These are phyloP conservation scores for Oehlia diaphana DNA, from an alignment of 192 early-diverging fungal species.

Conservation along the genomic window DNA sequence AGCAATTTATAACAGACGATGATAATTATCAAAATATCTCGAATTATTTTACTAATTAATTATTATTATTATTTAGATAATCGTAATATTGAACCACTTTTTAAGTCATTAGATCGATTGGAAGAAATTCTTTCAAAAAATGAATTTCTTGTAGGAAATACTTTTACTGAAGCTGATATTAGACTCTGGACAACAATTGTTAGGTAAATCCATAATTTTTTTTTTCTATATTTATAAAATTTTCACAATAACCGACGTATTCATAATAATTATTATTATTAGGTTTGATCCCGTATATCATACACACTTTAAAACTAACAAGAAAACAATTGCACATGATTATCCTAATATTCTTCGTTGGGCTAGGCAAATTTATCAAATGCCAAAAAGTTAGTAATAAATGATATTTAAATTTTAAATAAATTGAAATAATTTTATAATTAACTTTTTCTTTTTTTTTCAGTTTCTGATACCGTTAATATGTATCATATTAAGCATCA, in stretches of 20 bases:
- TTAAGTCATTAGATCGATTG: conserved; percentile 78
- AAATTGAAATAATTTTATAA: not conserved
- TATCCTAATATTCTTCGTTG: conserved; percentile 89
- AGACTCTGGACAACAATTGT: conserved; percentile 94
- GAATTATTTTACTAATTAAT: conserved; percentile 1
- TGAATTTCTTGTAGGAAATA: conserved; percentile 76
- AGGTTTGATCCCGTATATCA: conserved; percentile 95
- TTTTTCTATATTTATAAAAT: not conserved
- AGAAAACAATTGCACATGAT: conserved; percentile 79
- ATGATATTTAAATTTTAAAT: not conserved
- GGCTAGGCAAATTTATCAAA: conserved; percentile 80
- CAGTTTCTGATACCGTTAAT: conserved; percentile 80
- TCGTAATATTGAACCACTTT: conserved; percentile 68
- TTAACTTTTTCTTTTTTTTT: not conserved
- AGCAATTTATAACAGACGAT: conserved; percentile 4
- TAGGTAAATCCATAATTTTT: conserved; percentile 20
- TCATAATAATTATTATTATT: not conserved
- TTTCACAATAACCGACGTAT: not conserved
- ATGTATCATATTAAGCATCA: conserved; percentile 96
- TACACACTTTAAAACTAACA: conserved; percentile 95
- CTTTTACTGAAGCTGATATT: conserved; percentile 92
- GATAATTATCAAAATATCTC: too few relatives aligned
- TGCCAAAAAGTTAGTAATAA: conserved; percentile 47
- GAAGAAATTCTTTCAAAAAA: conserved; percentile 74
- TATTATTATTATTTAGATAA: conserved; percentile 57